Percentiles rank a stretch among this genome's conserved stretches.
These are phyloP conservation scores for Apiospora hydei DNA, from an alignment of 2,329 filamentous ascomycete genomes.

Conservation along the genomic window DNA sequence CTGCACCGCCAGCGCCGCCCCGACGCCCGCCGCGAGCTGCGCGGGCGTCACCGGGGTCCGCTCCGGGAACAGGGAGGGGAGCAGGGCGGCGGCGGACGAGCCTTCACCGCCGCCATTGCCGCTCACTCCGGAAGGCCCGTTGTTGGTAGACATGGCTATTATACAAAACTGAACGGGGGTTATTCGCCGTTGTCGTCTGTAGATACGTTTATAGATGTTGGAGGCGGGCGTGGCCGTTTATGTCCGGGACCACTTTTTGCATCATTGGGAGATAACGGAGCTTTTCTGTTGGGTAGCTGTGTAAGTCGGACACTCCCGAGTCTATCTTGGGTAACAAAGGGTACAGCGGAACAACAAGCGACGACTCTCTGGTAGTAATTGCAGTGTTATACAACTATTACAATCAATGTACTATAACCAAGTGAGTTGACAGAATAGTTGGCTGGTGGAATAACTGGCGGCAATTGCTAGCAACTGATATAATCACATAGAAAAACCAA, in stretches of 20 bases:
- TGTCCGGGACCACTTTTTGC: background rate
- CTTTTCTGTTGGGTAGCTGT: background rate
- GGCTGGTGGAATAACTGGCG: background rate
- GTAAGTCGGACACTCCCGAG: background rate
- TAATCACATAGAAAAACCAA: too few relatives aligned
- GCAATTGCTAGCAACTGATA: too few relatives aligned
- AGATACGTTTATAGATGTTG: background rate
- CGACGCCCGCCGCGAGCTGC: conserved; percentile 50
- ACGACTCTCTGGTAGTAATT: too few relatives aligned
- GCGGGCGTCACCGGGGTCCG: conserved; percentile 45
- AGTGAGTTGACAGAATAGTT: too few relatives aligned
- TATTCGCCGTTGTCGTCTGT: background rate
- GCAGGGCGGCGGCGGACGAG: conserved; percentile 23
- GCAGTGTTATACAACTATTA: too few relatives aligned
- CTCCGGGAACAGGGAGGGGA: conserved; percentile 44
- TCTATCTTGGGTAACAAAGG: background rate
- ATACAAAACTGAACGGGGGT: background rate
- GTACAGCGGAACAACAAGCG: background rate
- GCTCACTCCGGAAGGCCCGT: background rate
- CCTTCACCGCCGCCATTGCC: background rate
- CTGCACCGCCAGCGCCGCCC: conserved; percentile 51
- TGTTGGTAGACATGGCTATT: background rate
- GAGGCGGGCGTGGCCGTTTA: background rate
- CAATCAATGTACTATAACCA: too few relatives aligned
- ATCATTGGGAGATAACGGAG: background rate